phyloP scores from a whole-genome alignment of 2,329 filamentous ascomycete species.

The Alternaria ventricosa region DNA sequence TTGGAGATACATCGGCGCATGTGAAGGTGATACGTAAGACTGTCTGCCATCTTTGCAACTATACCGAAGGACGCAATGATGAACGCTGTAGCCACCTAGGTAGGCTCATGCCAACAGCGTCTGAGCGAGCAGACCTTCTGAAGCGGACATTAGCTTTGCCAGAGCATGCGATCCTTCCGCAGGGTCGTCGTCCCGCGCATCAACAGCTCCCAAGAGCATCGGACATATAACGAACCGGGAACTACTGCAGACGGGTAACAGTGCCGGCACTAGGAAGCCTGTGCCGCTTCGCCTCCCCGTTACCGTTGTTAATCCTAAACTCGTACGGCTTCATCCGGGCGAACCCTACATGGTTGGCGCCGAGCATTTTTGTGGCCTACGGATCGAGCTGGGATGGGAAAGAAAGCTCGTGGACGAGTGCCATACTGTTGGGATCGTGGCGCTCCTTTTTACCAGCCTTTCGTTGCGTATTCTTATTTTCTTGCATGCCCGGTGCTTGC shows the following conservation, averaged over 20 bases:
- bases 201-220: background rate
- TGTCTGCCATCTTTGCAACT: background rate
- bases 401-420: background rate
- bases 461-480: background rate
- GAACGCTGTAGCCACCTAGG: fast-evolving
- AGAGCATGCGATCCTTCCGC: background rate
- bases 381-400: background rate
- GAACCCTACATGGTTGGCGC: background rate
- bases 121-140: background rate
- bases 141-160: background rate
- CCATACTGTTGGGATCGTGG: background rate
- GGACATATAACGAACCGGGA: background rate
- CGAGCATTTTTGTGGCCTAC: background rate
- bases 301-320: background rate
- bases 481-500: background rate
- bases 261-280: background rate
- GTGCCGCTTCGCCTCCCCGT: background rate
- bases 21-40: background rate
- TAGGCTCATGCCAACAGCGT: background rate
- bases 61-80: background rate
- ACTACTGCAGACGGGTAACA: background rate
- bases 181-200: background rate
- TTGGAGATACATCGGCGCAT: background rate
- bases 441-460: background rate
- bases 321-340: background rate